Conservation (phyloP, 2,329 filamentous ascomycete species). For the Teratosphaeria pseudoeucalypti region DNA sequence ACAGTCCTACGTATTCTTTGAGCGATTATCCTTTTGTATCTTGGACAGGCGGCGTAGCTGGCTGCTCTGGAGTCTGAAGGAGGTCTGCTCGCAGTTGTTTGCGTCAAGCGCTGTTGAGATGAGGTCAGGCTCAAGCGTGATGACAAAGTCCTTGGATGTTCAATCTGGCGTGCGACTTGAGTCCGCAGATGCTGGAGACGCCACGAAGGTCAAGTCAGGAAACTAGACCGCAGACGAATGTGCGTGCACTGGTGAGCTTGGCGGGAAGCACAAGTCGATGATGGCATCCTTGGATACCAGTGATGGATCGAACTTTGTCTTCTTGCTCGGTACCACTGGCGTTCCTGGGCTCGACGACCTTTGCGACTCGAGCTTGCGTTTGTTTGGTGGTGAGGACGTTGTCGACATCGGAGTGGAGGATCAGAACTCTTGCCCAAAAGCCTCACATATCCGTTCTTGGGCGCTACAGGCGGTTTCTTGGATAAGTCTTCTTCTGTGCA, state of each 20-base stretch:
- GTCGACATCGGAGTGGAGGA: background rate
- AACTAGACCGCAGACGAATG: background rate
- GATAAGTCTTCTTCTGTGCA: background rate
- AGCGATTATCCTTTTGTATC: background rate
- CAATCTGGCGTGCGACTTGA: background rate
- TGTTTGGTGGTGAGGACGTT: background rate
- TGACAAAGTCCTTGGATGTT: background rate
- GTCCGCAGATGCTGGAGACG: background rate
- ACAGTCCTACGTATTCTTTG: background rate
- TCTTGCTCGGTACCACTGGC: background rate
- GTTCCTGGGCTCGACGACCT: background rate
- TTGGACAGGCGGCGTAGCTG: background rate
- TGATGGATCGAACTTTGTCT: background rate
- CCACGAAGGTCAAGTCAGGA: background rate
- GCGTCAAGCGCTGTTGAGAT: background rate
- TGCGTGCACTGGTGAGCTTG: background rate
- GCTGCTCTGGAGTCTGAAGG: too few species aligned
- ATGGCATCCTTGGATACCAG: background rate
- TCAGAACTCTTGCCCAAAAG: background rate
- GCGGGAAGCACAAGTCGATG: background rate
- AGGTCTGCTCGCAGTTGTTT: background rate
- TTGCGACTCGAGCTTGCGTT: background rate
- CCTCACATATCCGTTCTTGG: background rate
- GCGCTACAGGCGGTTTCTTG: background rate
- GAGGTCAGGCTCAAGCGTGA: background rate